phyloP scores from a whole-genome alignment of 2,329 filamentous ascomycete species.

The Penicillium verrucosum region DNA sequence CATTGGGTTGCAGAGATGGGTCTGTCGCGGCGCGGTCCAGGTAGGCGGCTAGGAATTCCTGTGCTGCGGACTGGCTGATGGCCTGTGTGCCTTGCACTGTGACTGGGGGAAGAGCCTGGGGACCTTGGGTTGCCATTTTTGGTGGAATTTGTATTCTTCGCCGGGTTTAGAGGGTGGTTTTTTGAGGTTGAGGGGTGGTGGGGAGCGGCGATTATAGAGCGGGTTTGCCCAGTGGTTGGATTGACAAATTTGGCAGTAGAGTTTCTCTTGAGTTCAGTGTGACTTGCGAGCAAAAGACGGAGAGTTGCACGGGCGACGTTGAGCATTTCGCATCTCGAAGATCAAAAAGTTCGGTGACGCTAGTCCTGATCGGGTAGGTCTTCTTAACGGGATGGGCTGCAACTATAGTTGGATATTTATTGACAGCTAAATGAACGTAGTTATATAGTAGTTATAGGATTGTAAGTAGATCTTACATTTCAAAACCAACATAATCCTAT shows the following conservation, averaged over 20 bases:
- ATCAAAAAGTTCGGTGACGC: slow-evolving; percentile 23
- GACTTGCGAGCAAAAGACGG: neutral
- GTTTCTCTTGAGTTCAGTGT: neutral
- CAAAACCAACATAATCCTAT: neutral
- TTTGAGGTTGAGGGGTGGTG: neutral
- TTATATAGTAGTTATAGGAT: neutral
- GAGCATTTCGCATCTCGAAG: slow-evolving; percentile 14
- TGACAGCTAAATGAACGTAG: neutral
- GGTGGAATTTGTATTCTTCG: slow-evolving; percentile 7
- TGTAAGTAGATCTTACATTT: neutral
- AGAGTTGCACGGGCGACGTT: slow-evolving; percentile 2
- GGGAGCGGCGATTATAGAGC: neutral
- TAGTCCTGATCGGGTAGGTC: slow-evolving; percentile 22
- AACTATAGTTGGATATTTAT: neutral
- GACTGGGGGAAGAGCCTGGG: slow-evolving; percentile 38
- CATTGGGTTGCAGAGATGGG: slow-evolving; percentile 44
- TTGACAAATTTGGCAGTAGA: neutral
- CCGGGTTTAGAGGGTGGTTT: neutral
- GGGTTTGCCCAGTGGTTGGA: neutral
- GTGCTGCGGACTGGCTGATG: slow-evolving; percentile 40
- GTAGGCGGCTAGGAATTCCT: slow-evolving; percentile 44
- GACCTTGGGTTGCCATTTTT: slow-evolving; percentile 39
- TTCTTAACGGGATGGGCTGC: neutral
- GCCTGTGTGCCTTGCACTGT: slow-evolving; percentile 35
- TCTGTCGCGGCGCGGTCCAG: slow-evolving; percentile 42